Base-by-base conservation (phyloP, 2,329 filamentous ascomycete genomes). In the Allantophomopsis cytisporea region DNA sequence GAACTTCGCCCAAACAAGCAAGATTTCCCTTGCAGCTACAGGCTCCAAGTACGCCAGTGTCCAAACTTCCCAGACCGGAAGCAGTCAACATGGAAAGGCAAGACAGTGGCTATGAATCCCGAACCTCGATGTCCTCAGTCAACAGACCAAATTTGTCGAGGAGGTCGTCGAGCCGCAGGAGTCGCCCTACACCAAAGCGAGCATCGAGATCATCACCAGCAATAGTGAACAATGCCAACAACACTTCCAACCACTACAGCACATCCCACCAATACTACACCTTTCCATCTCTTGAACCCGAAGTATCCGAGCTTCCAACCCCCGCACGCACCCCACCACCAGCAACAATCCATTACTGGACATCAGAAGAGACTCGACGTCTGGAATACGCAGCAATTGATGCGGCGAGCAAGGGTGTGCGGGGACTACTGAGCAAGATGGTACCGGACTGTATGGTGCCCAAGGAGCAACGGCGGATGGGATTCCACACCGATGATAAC, bases 301-400 rank as follows among this genome's bases (percentile, higher is more conserved):
- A 35, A 3, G 28, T 21, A 7, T 32, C 30, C 7, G 35, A 34
- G 10, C 30, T 39, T 14, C 18, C 36, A 38, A 28, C 40, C 7
- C 20, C 36, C 13, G 33, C 30, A 7, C 30, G 32, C 35, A 20
- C 36, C 13, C 61, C 63, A 2, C 74, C 71, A 11, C 71, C 71
- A 4, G 66, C 69, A 47, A 78, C 76, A 2, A 73, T 71, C 1
- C 73, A 79, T 51, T 80, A 80, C 57, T 80, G 76, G 76, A 80
- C 74, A 1, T 78, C 72, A 49, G 72, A 79, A 51, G 64, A 64
- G 39, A 79, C 75, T 0, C 65, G 76, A 3, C 64, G 73, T 10
- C 62, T 78, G 3, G 76, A 80, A 58, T 80, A 80, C 48, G 76
- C 74, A 0, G 76, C 76, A 40, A 80, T 80, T 32, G 76, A 80